Percentiles rank a stretch among this genome's conserved stretches.
Evolutionary conservation across 176 grass and related monocot genomes (phyloP).

Genomic region (Carex cristatella): DNA sequence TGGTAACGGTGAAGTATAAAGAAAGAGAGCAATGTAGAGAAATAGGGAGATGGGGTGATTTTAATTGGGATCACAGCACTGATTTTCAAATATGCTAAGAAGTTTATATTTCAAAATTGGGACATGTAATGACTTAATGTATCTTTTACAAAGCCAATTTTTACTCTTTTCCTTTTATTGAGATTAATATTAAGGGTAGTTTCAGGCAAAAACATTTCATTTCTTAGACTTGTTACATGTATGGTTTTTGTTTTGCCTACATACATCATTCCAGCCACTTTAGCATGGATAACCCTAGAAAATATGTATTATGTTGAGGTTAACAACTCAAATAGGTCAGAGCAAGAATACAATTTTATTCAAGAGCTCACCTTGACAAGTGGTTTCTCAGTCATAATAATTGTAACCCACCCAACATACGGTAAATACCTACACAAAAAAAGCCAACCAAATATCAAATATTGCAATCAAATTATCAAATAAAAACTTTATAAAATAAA

Average conservation of each 20-base stretch:
- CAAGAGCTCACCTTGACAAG: conserved; percentile 44
- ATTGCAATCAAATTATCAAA: conserved; percentile 10
- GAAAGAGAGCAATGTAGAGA: background rate
- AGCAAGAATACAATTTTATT: background rate
- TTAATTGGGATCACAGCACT: background rate
- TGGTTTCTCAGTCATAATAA: conserved; percentile 83
- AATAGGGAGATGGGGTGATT: background rate
- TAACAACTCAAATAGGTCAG: background rate
- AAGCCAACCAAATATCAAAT: background rate
- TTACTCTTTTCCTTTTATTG: background rate
- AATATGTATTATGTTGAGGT: background rate
- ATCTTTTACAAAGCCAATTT: background rate
- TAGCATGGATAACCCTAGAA: conserved; percentile 3
- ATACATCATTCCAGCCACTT: background rate
- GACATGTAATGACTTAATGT: background rate
- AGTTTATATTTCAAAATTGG: background rate
- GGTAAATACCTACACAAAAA: conserved; percentile 54
- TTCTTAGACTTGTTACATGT: background rate
- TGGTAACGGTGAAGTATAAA: background rate
- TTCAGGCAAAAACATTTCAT: background rate
- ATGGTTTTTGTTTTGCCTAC: background rate
- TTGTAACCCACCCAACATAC: conserved; percentile 71
- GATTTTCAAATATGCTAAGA: background rate
- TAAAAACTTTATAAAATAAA: background rate
- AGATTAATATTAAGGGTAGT: background rate